A percentile compares a stretch with the other conserved stretches of the same genome.
phyloP scores from a whole-genome alignment of 257 asterid species.

The Osmanthus fragrans region DNA sequence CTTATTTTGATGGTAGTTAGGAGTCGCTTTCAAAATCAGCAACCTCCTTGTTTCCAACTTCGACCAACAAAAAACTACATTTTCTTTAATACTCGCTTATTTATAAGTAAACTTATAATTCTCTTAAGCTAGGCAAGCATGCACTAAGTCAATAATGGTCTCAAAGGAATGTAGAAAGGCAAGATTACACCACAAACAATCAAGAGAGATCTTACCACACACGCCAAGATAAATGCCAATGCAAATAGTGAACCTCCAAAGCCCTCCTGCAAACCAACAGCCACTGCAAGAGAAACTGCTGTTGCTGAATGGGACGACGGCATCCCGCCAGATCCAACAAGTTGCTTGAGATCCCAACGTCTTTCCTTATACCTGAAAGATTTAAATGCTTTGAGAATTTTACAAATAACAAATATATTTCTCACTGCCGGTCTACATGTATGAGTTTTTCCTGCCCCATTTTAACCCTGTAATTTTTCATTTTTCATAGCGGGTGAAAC shows the following conservation, averaged over 20 bases:
- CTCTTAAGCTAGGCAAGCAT: not conserved
- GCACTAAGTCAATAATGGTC: not conserved
- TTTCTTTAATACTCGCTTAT: not conserved
- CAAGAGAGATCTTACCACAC: constrained; percentile 62
- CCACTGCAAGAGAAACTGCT: constrained; percentile 82
- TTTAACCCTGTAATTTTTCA: not conserved
- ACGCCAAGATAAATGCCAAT: constrained; percentile 64
- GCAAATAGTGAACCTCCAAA: constrained; percentile 84
- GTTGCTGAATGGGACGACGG: constrained; percentile 98
- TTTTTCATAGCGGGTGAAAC: not conserved
- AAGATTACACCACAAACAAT: not conserved
- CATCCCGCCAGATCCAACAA: constrained; percentile 96
- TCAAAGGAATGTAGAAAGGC: not conserved
- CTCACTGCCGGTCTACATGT: not conserved
- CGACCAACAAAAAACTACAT: not conserved
- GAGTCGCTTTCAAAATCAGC: not conserved
- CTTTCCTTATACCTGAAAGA: constrained; percentile 86
- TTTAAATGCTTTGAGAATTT: constrained; percentile 30
- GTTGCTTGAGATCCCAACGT: constrained; percentile 78
- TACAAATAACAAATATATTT: constrained; percentile 1
- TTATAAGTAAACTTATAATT: not conserved
- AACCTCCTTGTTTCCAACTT: not conserved
- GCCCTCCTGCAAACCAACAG: constrained; percentile 83
- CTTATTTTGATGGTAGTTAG: not conserved
- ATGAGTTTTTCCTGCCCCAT: not conserved